phyloP scores from a whole-genome alignment of 2,329 filamentous ascomycete genomes.

The Biscogniauxia mediterranea region DNA sequence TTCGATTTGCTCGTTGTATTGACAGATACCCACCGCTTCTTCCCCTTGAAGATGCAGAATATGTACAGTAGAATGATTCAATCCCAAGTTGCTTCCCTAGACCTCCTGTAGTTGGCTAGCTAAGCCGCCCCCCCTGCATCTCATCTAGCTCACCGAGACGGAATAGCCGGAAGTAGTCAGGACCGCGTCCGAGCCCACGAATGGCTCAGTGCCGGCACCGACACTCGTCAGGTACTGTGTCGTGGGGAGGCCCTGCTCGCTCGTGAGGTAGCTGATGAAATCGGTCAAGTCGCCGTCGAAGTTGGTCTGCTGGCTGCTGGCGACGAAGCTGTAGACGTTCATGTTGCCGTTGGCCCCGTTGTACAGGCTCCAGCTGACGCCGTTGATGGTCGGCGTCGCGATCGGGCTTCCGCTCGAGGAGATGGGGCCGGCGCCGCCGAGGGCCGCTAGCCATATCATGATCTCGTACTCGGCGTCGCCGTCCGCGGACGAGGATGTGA shows the following conservation, averaged over 20 bases:
- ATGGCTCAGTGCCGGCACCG: conserved; percentile 51
- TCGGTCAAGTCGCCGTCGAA: conserved; percentile 53
- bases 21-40: conserved; percentile 1
- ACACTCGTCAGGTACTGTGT: conserved; percentile 51
- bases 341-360: conserved; percentile 53
- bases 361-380: conserved; percentile 53
- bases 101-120: neutral
- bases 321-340: conserved; percentile 53
- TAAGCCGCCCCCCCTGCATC: no score
- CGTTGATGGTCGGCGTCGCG: conserved; percentile 51
- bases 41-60: neutral
- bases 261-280: conserved; percentile 52
- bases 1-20: conserved; percentile 1
- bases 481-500: conserved; percentile 46
- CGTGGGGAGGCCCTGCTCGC: conserved; percentile 40
- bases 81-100: neutral
- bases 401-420: conserved; percentile 49
- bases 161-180: conserved; percentile 36
- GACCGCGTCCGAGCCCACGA: conserved; percentile 45
- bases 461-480: conserved; percentile 56
- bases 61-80: neutral
- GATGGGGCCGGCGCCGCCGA: conserved; percentile 29
- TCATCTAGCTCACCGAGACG: conserved; percentile 11
- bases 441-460: conserved; percentile 37
- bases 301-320: conserved; percentile 37